Evolutionary conservation across 2,329 filamentous ascomycete genomes (phyloP), one percentile per base, ranked within the genome.

Genomic region (Amauroascus verrucosus): DNA sequence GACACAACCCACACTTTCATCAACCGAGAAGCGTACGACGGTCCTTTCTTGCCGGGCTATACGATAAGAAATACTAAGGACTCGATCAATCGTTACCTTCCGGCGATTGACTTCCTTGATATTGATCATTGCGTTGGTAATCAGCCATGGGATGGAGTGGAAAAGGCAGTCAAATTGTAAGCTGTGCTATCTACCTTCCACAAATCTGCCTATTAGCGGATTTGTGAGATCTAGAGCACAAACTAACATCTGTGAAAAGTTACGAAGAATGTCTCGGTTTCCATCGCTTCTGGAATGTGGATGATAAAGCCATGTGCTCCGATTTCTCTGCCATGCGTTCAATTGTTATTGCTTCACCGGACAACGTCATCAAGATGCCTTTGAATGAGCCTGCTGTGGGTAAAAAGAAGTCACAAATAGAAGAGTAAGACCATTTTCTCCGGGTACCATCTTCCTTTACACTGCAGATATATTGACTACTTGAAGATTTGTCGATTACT

Each of bases 71-170:
- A 62, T 1, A 58, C 61, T 6, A 56, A 57, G 13, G 77, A 80
- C 58, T 69, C 74, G 0, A 65, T 77, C 20, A 64, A 66, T 32
- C 57, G 61, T 16, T 60, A 63, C 38, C 73, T 86, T 2, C 87
- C 88, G 0, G 59, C 70, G 0, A 77, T 94, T n/a, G 68, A 75
- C 6, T 78, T 95, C 48, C 76, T 80, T 55, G 83, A 83, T 61
- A 88, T 95, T 70, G 90, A 95, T 71, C 89, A 95, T 77, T 95
- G 89, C 72, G 89, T 95, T 62, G 90, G 89, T 62, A 95, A 95
- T 76, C 89, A 95, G 75, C 83, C 86, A 68, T 95, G 89, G 89
- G 77, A 86, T 68, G 82, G 88, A 63, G 88, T 95, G 72, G 77
- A 82, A 51, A 67, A 70, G 6, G 72, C 73, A 20, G 81, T 80